These are phyloP conservation scores for Rhizodiscina lignyota DNA, from an alignment of 495 filamentous ascomycete species.

Conservation along the genomic window DNA sequence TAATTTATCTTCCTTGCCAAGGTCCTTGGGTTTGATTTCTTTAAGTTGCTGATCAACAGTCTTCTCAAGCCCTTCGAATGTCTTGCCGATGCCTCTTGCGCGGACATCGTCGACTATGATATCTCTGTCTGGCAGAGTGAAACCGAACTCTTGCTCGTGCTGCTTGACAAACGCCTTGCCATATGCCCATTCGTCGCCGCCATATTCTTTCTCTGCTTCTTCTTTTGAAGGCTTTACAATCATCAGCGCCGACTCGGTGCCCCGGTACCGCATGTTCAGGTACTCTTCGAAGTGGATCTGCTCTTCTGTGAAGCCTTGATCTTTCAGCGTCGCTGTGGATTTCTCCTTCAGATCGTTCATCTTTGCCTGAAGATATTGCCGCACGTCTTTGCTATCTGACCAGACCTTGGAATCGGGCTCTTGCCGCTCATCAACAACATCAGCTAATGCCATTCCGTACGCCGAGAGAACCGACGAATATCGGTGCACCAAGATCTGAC, in stretches of 20 bases:
- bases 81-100: conserved; percentile 76
- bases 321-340: conserved; percentile 42
- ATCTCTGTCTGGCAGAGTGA: conserved; percentile 74
- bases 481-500: conserved; percentile 72
- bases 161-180: conserved; percentile 69
- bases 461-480: conserved; percentile 93
- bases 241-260: conserved; percentile 81
- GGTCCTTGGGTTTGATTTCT: conserved; percentile 36
- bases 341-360: conserved; percentile 52
- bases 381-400: conserved; percentile 31
- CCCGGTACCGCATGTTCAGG: conserved; percentile 76
- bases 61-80: conserved; percentile 59
- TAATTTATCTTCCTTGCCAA: conserved; percentile 34
- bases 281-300: conserved; percentile 75
- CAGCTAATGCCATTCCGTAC: conserved; percentile 92
- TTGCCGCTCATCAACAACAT: conserved; percentile 85
- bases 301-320: conserved; percentile 58
- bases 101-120: conserved; percentile 89
- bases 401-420: conserved; percentile 79
- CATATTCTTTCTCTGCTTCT: conserved; percentile 38
- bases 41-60: conserved; percentile 67
- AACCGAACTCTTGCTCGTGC: conserved; percentile 89
- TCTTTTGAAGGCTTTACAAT: conserved; percentile 45
- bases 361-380: conserved; percentile 24
- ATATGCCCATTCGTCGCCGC: conserved; percentile 58